These are phyloP conservation scores for Stagonosporopsis rhizophila DNA, from an alignment of 2,329 filamentous ascomycete species.

Conservation along the genomic window DNA sequence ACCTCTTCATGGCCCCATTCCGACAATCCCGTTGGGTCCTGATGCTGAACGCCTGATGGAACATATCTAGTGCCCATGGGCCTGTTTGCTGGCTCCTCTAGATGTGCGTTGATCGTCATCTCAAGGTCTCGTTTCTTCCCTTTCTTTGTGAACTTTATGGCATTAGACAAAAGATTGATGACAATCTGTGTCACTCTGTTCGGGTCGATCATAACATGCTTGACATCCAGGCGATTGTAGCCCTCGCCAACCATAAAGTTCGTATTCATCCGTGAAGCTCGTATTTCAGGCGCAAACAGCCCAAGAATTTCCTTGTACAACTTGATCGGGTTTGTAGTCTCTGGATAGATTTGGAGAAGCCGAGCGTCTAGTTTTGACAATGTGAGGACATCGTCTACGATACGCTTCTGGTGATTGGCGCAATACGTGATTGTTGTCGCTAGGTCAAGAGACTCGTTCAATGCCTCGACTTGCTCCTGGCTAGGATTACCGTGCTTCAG, in stretches of 20 bases:
- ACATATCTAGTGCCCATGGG: constrained; percentile 43
- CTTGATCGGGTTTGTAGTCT: constrained; percentile 26
- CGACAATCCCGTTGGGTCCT: constrained; percentile 54
- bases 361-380: constrained; percentile 31
- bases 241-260: constrained; percentile 55
- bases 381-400: constrained; percentile 35
- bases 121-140: constrained; percentile 11
- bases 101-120: constrained; percentile 9
- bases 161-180: constrained; percentile 43
- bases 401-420: constrained; percentile 40
- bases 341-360: constrained; percentile 31
- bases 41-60: constrained; percentile 53
- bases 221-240: constrained; percentile 58
- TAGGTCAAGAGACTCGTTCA: constrained; percentile 62
- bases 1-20: constrained; percentile 12
- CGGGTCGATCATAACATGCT: constrained; percentile 63
- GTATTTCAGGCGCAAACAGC: constrained; percentile 16
- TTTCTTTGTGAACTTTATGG: constrained; percentile 42
- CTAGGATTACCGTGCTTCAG: constrained; percentile 52
- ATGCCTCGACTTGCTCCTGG: constrained; percentile 57
- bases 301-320: constrained; percentile 36
- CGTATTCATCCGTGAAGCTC: constrained; percentile 63
- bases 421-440: constrained; percentile 38
- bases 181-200: constrained; percentile 32
- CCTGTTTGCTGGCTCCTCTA: constrained; percentile 15